phyloP scores from a whole-genome alignment of 2,329 filamentous ascomycete species.

The Fusarium sp. region DNA sequence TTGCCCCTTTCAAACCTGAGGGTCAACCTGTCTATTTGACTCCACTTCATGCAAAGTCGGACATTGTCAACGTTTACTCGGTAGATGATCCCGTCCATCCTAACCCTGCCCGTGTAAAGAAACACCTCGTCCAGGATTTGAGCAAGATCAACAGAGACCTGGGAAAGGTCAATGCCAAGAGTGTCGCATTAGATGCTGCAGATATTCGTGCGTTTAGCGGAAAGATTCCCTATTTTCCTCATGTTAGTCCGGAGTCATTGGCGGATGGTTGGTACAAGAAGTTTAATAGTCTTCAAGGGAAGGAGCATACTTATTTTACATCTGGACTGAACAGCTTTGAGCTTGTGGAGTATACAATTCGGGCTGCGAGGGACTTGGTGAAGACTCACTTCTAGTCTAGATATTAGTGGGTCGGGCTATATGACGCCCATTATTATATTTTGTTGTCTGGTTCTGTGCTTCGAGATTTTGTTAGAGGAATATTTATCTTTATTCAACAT shows the following conservation, averaged over 20 bases:
- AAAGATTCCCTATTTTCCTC: background rate
- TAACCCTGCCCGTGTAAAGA: background rate
- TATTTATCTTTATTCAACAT: too few relatives aligned
- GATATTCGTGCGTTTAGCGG: background rate
- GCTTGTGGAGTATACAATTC: background rate
- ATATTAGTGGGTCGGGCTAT: too few relatives aligned
- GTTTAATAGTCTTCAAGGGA: background rate
- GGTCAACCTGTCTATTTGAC: background rate
- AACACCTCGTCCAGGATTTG: background rate
- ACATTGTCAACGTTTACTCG: background rate
- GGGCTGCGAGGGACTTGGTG: background rate
- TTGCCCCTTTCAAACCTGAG: background rate
- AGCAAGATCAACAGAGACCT: slow-evolving; percentile 1
- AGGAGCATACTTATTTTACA: background rate
- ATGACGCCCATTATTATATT: too few relatives aligned
- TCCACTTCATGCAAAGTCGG: background rate
- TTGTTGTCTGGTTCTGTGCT: too few relatives aligned
- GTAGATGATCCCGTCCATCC: background rate
- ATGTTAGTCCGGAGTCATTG: background rate
- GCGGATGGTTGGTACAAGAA: background rate
- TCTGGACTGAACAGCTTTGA: slow-evolving; percentile 1
- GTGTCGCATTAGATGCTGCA: background rate
- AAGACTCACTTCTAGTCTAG: background rate
- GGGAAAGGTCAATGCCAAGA: background rate
- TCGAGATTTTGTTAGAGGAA: too few relatives aligned